phyloP scores from a whole-genome alignment of 441 rosid species.

The Arabidopsis hybrid region DNA sequence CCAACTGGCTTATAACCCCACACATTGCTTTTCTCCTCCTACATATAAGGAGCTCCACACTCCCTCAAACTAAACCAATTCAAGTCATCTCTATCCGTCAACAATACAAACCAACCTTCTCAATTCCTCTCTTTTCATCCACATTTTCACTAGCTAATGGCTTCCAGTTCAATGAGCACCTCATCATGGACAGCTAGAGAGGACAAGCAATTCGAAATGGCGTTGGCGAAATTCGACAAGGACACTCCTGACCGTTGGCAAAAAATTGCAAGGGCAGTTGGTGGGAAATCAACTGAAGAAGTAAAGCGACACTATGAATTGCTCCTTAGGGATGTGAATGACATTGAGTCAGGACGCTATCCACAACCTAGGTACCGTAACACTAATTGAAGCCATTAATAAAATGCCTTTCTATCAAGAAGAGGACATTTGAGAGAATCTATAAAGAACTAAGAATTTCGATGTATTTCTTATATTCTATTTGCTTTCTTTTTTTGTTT shows the following conservation, averaged over 20 bases:
- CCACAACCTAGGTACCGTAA: slow-evolving; percentile 47
- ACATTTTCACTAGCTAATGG: slow-evolving; percentile 35
- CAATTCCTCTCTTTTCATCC: neutral
- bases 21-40: slow-evolving; percentile 28
- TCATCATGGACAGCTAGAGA: slow-evolving; percentile 46
- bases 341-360: slow-evolving; percentile 45
- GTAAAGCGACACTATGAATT: slow-evolving; percentile 43
- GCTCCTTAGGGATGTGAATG: slow-evolving; percentile 41
- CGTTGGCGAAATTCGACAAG: slow-evolving; percentile 42
- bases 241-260: slow-evolving; percentile 50
- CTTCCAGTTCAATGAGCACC: slow-evolving; percentile 40
- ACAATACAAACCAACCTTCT: slow-evolving; percentile 29
- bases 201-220: slow-evolving; percentile 44
- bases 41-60: slow-evolving; percentile 42
- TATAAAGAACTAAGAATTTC: neutral
- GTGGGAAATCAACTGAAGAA: slow-evolving; percentile 62
- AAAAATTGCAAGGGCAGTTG: slow-evolving; percentile 59
- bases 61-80: slow-evolving; percentile 31
- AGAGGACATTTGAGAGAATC: slow-evolving; percentile 25
- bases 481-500: neutral
- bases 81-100: slow-evolving; percentile 16
- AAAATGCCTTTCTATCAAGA: slow-evolving; percentile 16
- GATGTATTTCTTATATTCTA: slow-evolving; percentile 36
- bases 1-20: slow-evolving; percentile 39
- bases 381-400: slow-evolving; percentile 36